These are phyloP conservation scores for Boletus reticuloceps DNA, from an alignment of 768 basidiomycete species.

Conservation along the genomic window DNA sequence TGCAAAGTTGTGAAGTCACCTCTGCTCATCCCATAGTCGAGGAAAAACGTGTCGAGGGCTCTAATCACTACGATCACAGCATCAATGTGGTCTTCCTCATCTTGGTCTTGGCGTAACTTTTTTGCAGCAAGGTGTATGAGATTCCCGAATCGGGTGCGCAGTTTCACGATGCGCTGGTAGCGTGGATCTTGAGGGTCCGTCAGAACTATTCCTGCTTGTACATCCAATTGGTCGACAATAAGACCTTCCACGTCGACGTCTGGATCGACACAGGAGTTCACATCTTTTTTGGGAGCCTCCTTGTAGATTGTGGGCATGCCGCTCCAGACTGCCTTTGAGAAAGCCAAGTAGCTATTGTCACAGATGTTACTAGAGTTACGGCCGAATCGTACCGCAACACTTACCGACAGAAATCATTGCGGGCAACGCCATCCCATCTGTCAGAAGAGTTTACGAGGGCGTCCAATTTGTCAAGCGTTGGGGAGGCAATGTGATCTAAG, in stretches of 20 bases:
- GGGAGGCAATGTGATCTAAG: slow-evolving; percentile 63
- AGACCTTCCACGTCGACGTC: slow-evolving; percentile 70
- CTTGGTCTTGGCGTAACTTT: slow-evolving; percentile 56
- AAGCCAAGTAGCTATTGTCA: slow-evolving; percentile 57
- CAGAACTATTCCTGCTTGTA: slow-evolving; percentile 73
- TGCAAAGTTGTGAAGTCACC: slow-evolving; percentile 59
- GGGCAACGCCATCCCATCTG: slow-evolving; percentile 62
- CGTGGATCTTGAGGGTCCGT: slow-evolving; percentile 71
- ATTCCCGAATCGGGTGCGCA: slow-evolving; percentile 64
- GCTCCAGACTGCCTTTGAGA: slow-evolving; percentile 72
- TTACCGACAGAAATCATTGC: slow-evolving; percentile 85
- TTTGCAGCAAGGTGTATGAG: slow-evolving; percentile 66
- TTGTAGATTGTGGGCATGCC: slow-evolving; percentile 72
- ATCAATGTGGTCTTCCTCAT: slow-evolving; percentile 83
- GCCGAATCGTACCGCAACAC: slow-evolving; percentile 11
- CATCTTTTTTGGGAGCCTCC: slow-evolving; percentile 54
- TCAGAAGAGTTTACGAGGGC: slow-evolving; percentile 48
- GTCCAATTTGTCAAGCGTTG: slow-evolving; percentile 67
- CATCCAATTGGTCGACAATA: slow-evolving; percentile 59
- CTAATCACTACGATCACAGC: slow-evolving; percentile 71
- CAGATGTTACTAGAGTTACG: not conserved
- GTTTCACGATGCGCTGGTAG: slow-evolving; percentile 58
- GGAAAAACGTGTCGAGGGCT: slow-evolving; percentile 72
- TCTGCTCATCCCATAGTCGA: slow-evolving; percentile 66
- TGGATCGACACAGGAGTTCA: slow-evolving; percentile 54